These are phyloP conservation scores for Agaricus subrufescens DNA, from an alignment of 768 basidiomycete species.

Conservation along the genomic window DNA sequence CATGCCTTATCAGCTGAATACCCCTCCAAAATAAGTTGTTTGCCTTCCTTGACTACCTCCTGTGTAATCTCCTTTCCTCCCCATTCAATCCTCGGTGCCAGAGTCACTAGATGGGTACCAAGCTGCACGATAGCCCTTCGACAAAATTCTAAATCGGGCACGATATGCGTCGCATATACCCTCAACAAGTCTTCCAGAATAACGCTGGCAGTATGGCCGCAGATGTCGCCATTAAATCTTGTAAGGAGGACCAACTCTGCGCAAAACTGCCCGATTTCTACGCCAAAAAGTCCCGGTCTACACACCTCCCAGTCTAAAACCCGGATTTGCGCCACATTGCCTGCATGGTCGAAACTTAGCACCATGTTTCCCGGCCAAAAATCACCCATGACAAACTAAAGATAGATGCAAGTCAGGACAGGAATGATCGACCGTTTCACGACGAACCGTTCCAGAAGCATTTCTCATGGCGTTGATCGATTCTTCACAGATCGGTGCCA, in stretches of 20 bases:
- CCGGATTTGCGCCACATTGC: conserved; percentile 34
- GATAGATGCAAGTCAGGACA: neutral
- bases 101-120: conserved; percentile 51
- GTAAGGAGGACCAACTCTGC: conserved; percentile 53
- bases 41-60: conserved; percentile 46
- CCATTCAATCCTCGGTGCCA: conserved; percentile 49
- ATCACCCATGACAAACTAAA: conserved; percentile 58
- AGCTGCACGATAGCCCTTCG: conserved; percentile 38
- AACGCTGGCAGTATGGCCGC: conserved; percentile 27
- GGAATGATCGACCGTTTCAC: neutral
- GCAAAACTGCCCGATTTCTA: conserved; percentile 62
- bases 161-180: conserved; percentile 32
- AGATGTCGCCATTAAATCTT: conserved; percentile 37
- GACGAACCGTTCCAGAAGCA: conserved; percentile 24
- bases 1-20: conserved; percentile 19
- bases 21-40: conserved; percentile 37
- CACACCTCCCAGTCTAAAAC: conserved; percentile 66
- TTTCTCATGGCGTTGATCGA: conserved; percentile 19
- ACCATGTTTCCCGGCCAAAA: conserved; percentile 73
- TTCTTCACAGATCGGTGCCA: conserved; percentile 20
- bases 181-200: conserved; percentile 41
- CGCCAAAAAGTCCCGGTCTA: conserved; percentile 50
- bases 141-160: conserved; percentile 24
- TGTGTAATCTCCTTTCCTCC: conserved; percentile 41
- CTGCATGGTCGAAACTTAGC: conserved; percentile 29